A percentile compares a stretch with the other conserved stretches of the same genome.
These are phyloP conservation scores for Beauveria asiatica DNA, from an alignment of 2,329 filamentous ascomycete genomes.

Conservation along the genomic window DNA sequence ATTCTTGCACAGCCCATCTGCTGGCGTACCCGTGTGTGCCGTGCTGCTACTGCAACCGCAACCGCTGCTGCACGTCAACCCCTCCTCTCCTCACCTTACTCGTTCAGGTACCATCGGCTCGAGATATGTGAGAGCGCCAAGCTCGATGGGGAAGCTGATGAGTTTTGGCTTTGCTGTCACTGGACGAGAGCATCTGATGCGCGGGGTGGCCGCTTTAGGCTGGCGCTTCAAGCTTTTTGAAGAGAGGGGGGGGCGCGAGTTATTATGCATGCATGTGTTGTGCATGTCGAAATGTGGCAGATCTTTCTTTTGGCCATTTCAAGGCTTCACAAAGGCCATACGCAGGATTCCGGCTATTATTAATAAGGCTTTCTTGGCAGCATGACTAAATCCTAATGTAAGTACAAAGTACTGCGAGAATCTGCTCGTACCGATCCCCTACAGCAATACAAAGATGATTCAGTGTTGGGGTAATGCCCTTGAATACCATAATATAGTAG, in stretches of 20 bases:
- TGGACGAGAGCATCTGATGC: not conserved
- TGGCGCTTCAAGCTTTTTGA: no score
- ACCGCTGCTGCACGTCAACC: not conserved
- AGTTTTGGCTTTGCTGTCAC: conserved; percentile 5
- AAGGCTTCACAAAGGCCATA: no score
- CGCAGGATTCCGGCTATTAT: no score
- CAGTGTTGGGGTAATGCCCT: no score
- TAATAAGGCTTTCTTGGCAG: no score
- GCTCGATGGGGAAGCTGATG: conserved; percentile 5
- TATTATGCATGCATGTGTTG: not conserved
- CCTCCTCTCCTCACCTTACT: not conserved
- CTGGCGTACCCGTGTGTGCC: not conserved
- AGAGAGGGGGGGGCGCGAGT: not conserved
- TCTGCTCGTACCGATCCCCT: no score
- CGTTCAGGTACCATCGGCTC: not conserved
- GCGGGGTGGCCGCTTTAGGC: not conserved
- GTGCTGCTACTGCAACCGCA: not conserved
- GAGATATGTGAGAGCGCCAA: not conserved
- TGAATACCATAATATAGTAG: no score
- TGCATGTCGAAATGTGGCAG: not conserved
- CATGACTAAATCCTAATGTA: no score
- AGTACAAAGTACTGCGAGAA: no score
- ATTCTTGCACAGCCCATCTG: not conserved
- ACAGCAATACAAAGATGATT: no score
- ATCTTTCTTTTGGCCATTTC: not conserved